These are phyloP conservation scores for Hyaloscypha variabilis DNA, from an alignment of 495 filamentous ascomycete species.

Conservation along the genomic window DNA sequence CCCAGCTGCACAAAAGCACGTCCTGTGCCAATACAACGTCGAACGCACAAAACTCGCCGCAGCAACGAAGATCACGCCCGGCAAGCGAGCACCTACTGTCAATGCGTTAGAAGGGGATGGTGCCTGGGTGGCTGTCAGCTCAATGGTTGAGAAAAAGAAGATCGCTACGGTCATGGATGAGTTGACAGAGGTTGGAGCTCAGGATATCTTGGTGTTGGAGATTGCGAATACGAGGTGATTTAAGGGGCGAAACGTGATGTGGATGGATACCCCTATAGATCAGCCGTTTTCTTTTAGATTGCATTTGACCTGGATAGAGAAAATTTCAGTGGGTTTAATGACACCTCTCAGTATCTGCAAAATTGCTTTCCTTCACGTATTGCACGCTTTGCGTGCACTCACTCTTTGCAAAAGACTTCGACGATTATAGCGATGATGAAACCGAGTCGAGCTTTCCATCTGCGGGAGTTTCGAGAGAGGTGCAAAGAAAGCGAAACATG, in stretches of 20 bases:
- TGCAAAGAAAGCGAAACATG: too few relatives aligned
- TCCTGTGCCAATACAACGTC: slow-evolving; percentile 97
- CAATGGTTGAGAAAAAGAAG: slow-evolving; percentile 91
- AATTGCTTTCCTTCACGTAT: too few relatives aligned
- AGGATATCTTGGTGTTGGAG: slow-evolving; percentile 84
- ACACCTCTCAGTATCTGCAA: background rate
- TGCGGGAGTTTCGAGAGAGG: too few relatives aligned
- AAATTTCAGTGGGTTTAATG: slow-evolving; percentile 9
- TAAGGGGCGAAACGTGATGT: background rate
- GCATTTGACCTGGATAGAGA: slow-evolving; percentile 19
- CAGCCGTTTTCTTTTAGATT: background rate
- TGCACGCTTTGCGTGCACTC: too few relatives aligned
- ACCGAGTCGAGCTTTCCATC: too few relatives aligned
- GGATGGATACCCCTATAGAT: slow-evolving; percentile 25
- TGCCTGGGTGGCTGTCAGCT: slow-evolving; percentile 84
- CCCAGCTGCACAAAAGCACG: slow-evolving; percentile 84
- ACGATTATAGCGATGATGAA: too few relatives aligned
- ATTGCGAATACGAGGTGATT: slow-evolving; percentile 78
- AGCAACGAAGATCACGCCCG: slow-evolving; percentile 83
- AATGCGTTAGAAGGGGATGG: slow-evolving; percentile 82
- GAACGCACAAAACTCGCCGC: slow-evolving; percentile 63
- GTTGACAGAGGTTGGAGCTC: slow-evolving; percentile 75
- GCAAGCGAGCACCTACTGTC: slow-evolving; percentile 91
- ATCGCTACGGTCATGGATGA: slow-evolving; percentile 93
- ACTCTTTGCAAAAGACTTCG: too few relatives aligned